Evolutionary conservation across 148 eudicot species (phyloP).

Genomic region (Rhododendron henanense): DNA sequence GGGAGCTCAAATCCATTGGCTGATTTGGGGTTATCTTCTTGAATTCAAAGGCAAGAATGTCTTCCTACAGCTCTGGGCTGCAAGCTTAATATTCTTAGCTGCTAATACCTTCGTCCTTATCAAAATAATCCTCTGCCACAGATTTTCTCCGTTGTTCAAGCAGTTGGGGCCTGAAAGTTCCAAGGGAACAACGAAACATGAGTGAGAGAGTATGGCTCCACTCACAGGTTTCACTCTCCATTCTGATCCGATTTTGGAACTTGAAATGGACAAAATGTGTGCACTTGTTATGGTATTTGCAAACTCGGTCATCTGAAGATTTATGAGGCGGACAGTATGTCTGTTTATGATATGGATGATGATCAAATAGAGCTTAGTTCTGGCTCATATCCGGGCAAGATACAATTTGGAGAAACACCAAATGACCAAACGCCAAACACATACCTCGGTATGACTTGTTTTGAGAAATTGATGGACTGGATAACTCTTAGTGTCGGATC

Average conservation of each 20-base stretch:
- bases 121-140: no score
- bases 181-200: slow-evolving; percentile 27
- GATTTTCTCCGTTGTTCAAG: no score
- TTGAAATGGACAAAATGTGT: background rate
- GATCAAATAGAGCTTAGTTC: background rate
- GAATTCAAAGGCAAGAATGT: slow-evolving; percentile 86
- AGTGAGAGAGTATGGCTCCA: slow-evolving; percentile 23
- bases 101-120: no score
- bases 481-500: background rate
- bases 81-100: slow-evolving; percentile 69
- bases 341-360: no score
- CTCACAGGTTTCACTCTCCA: no score
- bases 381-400: background rate
- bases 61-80: slow-evolving; percentile 72
- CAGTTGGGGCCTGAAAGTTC: slow-evolving; percentile 14
- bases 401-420: no score
- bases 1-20: slow-evolving; percentile 91
- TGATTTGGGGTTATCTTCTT: slow-evolving; percentile 82
- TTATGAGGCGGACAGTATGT: background rate
- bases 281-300: background rate
- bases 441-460: background rate
- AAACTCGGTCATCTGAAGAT: background rate
- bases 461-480: background rate
- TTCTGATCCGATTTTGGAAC: no score
- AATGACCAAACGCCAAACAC: no score